Evolutionary conservation across 768 basidiomycete species (phyloP).

Genomic region (Collybia sp.): DNA sequence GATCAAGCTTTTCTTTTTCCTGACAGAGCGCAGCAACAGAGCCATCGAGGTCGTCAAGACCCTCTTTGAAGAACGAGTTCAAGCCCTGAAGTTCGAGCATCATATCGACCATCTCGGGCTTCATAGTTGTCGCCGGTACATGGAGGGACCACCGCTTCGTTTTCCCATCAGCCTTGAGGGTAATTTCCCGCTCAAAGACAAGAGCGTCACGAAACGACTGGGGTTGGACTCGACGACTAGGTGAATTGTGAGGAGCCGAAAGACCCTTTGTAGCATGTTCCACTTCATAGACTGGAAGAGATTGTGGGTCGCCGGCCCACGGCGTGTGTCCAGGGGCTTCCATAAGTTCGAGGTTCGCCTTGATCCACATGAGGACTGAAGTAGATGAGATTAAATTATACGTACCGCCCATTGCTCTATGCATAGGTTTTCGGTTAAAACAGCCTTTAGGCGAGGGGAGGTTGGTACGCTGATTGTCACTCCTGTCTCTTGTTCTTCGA

Average conservation of each 20-base stretch:
- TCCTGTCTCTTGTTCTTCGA: conserved; percentile 1
- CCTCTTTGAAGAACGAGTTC: conserved; percentile 32
- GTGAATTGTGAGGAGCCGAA: conserved; percentile 12
- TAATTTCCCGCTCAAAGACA: conserved; percentile 31
- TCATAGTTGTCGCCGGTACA: conserved; percentile 26
- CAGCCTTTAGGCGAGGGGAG: conserved; percentile 29
- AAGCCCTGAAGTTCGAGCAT: conserved; percentile 34
- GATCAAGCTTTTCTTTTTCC: conserved; percentile 15
- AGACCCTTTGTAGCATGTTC: conserved; percentile 6
- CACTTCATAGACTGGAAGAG: conserved; percentile 30
- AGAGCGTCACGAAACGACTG: conserved; percentile 21
- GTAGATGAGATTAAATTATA: background rate
- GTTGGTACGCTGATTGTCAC: conserved; percentile 29
- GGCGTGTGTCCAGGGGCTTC: conserved; percentile 35
- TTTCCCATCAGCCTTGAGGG: conserved; percentile 19
- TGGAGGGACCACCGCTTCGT: conserved; percentile 26
- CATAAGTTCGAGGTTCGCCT: conserved; percentile 21
- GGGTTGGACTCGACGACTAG: conserved; percentile 3
- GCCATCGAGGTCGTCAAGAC: conserved; percentile 13
- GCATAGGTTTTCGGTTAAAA: conserved; percentile 32
- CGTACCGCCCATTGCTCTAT: conserved; percentile 38
- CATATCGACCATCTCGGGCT: conserved; percentile 34
- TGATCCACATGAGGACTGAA: background rate
- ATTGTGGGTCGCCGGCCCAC: conserved; percentile 24
- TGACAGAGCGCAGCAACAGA: conserved; percentile 8